Conservation (phyloP, 1,284 basidiomycete species). For the Chalciporus piperatoides region DNA sequence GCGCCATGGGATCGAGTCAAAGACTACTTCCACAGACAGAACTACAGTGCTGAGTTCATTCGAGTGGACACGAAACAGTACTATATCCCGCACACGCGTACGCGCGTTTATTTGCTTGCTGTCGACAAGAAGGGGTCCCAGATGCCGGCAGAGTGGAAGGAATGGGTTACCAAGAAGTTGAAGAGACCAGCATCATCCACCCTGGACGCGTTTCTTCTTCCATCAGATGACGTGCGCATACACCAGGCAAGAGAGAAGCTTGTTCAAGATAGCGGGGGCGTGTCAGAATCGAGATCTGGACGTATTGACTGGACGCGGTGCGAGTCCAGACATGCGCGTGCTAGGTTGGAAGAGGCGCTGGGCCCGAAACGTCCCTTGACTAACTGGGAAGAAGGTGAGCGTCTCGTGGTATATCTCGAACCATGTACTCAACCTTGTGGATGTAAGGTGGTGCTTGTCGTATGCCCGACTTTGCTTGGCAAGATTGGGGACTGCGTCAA, state of each 20-base stretch:
- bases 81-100: constrained; percentile 94
- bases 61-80: constrained; percentile 90
- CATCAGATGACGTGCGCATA: constrained; percentile 87
- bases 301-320: constrained; percentile 91
- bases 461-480: constrained; percentile 89
- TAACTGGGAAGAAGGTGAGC: constrained; percentile 85
- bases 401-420: not conserved
- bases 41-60: constrained; percentile 72
- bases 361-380: constrained; percentile 86
- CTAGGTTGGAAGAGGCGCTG: constrained; percentile 78
- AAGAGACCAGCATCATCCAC: constrained; percentile 86
- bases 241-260: constrained; percentile 85
- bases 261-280: constrained; percentile 60
- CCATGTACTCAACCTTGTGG: not conserved
- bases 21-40: constrained; percentile 70
- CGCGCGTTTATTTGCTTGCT: constrained; percentile 84
- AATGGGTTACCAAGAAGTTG: constrained; percentile 57
- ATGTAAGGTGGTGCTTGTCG: constrained; percentile 75
- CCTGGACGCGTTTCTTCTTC: constrained; percentile 88
- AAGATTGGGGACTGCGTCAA: constrained; percentile 87
- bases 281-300: constrained; percentile 59
- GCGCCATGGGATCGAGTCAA: constrained; percentile 86
- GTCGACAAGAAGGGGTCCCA: constrained; percentile 57
- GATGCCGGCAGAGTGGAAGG: constrained; percentile 71
- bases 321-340: constrained; percentile 87